phyloP scores from a whole-genome alignment of 306 rosid genomes.

The Arachis hypogaea region DNA sequence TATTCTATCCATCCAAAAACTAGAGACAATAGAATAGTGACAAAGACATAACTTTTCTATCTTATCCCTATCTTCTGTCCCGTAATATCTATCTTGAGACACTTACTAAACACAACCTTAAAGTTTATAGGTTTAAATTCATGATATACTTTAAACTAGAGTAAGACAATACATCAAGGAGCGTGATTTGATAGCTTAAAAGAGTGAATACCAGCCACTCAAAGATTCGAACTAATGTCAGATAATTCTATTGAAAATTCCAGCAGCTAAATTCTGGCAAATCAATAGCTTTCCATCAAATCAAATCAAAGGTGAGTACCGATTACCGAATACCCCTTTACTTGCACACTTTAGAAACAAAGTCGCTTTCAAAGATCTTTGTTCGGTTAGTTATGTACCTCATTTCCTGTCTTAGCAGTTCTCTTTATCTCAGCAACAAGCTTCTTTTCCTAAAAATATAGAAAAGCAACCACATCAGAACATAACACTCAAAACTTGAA shows the following conservation, averaged over 20 bases:
- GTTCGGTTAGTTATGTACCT: constrained; percentile 46
- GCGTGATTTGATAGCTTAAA: not conserved
- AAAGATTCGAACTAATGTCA: not conserved
- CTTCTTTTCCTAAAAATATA: constrained; percentile 76
- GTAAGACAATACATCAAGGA: not conserved
- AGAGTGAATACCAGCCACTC: not conserved
- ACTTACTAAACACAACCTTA: not conserved
- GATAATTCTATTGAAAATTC: not conserved
- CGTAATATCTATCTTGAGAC: no score
- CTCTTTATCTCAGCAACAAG: constrained; percentile 94
- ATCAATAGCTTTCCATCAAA: not conserved
- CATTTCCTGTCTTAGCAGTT: constrained; percentile 97
- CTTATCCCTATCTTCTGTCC: no score
- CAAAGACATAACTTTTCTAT: no score
- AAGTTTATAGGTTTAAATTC: not conserved
- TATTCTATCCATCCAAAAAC: no score
- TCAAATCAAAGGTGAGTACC: not conserved
- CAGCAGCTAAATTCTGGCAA: not conserved
- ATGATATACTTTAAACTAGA: not conserved
- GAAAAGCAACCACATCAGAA: constrained; percentile 37
- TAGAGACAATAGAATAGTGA: no score
- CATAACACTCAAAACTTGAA: constrained; percentile 14
- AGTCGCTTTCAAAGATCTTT: not conserved
- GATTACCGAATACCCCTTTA: not conserved
- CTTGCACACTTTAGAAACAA: not conserved